Conservation (phyloP, 148 eudicot species). For the Chenopodium formosanum region DNA sequence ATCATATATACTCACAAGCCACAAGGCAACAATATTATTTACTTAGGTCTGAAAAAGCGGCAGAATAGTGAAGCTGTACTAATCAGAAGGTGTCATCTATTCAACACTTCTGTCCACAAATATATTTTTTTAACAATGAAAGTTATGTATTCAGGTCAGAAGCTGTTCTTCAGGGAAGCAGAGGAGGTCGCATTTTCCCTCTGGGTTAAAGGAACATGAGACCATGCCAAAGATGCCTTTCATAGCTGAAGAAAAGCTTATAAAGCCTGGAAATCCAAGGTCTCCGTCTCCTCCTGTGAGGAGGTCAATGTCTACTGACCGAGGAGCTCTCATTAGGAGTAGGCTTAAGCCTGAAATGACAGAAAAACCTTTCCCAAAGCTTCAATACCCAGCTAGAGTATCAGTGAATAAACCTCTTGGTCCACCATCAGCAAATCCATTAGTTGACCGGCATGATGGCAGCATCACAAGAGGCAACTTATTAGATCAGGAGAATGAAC, state of each 20-base stretch:
- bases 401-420: constrained; percentile 50
- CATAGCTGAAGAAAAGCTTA: constrained; percentile 53
- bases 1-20: background rate
- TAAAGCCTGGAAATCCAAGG: constrained; percentile 41
- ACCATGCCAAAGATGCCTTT: constrained; percentile 50
- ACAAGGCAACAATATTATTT: background rate
- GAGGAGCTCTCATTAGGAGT: constrained; percentile 60
- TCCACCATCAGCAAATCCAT: constrained; percentile 29
- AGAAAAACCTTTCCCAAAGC: constrained; percentile 45
- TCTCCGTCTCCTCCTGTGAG: constrained; percentile 87
- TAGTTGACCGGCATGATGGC: constrained; percentile 11
- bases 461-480: constrained; percentile 22
- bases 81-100: background rate
- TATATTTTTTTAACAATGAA: background rate
- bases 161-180: constrained; percentile 78
- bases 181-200: constrained; percentile 55
- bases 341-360: constrained; percentile 58
- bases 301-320: constrained; percentile 82
- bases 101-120: background rate
- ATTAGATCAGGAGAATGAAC: constrained; percentile 57
- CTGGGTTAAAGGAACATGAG: constrained; percentile 60
- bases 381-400: constrained; percentile 49
- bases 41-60: background rate
- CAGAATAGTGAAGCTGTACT: background rate
- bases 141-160: constrained; percentile 51